Evolutionary conservation across 345 rosid species (phyloP), one percentile per base, ranked within the genome.

Genomic region (Rubroshorea leprosula): DNA sequence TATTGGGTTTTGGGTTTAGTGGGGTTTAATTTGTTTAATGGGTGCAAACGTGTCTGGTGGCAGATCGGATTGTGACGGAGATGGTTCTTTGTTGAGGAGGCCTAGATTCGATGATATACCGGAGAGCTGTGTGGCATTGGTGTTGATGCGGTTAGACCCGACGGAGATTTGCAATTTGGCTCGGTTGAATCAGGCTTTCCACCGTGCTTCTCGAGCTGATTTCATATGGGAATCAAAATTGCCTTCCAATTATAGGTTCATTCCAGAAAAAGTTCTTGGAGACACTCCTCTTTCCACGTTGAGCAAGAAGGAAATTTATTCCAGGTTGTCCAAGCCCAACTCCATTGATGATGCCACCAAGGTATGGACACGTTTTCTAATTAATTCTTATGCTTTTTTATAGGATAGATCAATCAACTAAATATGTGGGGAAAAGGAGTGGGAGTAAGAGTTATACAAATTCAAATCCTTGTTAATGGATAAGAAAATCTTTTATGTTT

Each of bases 171-270:
- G 87, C 23, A 54, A 63, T 38, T 65, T 84, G 60, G 85, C 87
- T 51, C 66, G 77, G 25, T 58, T 84, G 66, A 81, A 74, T 60
- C 65, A 70, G 49, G 50, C 78, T 6, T 84, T 84, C 52, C 74
- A 68, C 46, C 71, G 77, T 3, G 85, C 85, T 17, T 84, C 90
- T 11, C 75, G 73, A 0, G 90, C 87, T 25, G 82, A 84, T 77
- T 81, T 77, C 58, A 68, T 84, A 15, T 84, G 87, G 90, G 83
- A 77, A n/a, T 48, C 70, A 13, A 84, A 84, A 63, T 51, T 84
- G 47, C 90, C 90, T 49, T 60, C 74, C 38, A 81, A 70, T 51
- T 79, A 81, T 41, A 20, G 13, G 10, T 63, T 61, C 17, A 71
- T 81, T 27, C 67, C 68, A 16, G 74, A 57, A 17, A 64, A 72